phyloP scores from a whole-genome alignment of 305 asterid species.

The Stenogyne calaminthoides region DNA sequence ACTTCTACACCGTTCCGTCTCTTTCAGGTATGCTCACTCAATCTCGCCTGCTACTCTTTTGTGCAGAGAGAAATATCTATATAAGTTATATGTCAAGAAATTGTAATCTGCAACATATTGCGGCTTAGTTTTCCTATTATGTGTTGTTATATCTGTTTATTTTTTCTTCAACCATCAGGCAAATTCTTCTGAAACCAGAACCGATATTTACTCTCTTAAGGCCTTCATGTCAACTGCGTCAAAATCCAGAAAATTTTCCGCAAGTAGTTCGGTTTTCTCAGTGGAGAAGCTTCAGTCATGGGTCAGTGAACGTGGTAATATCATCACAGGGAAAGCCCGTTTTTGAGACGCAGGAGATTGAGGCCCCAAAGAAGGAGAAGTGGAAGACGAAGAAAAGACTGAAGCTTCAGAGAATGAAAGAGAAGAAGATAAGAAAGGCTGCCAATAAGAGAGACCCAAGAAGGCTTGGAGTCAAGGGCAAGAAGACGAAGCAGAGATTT shows the following conservation, averaged over 20 bases:
- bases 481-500: constrained; percentile 59
- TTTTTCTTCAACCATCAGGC: constrained; percentile 33
- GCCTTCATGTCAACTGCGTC: constrained; percentile 33
- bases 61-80: not conserved
- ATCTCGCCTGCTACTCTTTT: not conserved
- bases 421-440: constrained; percentile 69
- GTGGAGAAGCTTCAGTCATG: constrained; percentile 59
- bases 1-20: constrained; percentile 24
- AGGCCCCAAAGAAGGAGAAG: constrained; percentile 82
- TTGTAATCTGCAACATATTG: not conserved
- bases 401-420: constrained; percentile 63
- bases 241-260: constrained; percentile 26
- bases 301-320: constrained; percentile 68
- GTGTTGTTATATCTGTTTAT: not conserved
- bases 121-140: not conserved
- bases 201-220: constrained; percentile 32
- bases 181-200: constrained; percentile 32
- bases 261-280: constrained; percentile 28
- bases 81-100: not conserved
- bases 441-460: constrained; percentile 88
- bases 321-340: constrained; percentile 73
- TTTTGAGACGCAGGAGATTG: constrained; percentile 72
- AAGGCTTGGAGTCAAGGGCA: constrained; percentile 67
- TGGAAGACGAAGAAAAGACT: constrained; percentile 80
- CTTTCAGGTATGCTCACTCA: constrained; percentile 32